These are phyloP conservation scores for Sodiomyces alkalinus DNA, from an alignment of 2,329 filamentous ascomycete species.

Conservation along the genomic window DNA sequence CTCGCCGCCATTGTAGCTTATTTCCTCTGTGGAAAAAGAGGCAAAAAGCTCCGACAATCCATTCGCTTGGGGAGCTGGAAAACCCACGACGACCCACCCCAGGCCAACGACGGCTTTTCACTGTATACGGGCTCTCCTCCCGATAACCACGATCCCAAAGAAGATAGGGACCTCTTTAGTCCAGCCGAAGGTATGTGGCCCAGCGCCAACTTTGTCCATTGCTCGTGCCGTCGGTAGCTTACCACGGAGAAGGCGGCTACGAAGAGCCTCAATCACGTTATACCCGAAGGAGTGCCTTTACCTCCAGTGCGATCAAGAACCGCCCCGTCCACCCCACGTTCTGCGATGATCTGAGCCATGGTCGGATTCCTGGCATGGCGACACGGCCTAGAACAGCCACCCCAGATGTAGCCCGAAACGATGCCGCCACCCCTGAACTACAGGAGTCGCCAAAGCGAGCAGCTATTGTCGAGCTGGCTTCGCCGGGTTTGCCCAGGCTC, in stretches of 20 bases:
- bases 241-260: slow-evolving; percentile 4
- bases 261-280: slow-evolving; percentile 7
- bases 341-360: neutral
- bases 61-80: neutral
- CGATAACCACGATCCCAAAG: neutral
- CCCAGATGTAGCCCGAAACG: slow-evolving; percentile 3
- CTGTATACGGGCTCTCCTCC: neutral
- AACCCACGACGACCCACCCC: neutral
- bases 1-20: neutral
- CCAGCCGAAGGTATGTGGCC: slow-evolving; percentile 21
- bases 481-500: slow-evolving; percentile 6
- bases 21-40: slow-evolving; percentile 1
- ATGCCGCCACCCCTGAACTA: slow-evolving; percentile 7
- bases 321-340: slow-evolving; percentile 4
- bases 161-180: slow-evolving; percentile 21
- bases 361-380: neutral
- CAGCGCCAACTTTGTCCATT: neutral
- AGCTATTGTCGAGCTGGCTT: slow-evolving; percentile 6
- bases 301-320: slow-evolving; percentile 6
- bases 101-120: neutral
- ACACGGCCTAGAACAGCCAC: neutral
- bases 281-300: slow-evolving; percentile 4
- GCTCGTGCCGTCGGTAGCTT: neutral
- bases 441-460: slow-evolving; percentile 7
- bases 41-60: slow-evolving; percentile 1